phyloP scores from a whole-genome alignment of 2,329 filamentous ascomycete species.

The Triangularia verruculosa region DNA sequence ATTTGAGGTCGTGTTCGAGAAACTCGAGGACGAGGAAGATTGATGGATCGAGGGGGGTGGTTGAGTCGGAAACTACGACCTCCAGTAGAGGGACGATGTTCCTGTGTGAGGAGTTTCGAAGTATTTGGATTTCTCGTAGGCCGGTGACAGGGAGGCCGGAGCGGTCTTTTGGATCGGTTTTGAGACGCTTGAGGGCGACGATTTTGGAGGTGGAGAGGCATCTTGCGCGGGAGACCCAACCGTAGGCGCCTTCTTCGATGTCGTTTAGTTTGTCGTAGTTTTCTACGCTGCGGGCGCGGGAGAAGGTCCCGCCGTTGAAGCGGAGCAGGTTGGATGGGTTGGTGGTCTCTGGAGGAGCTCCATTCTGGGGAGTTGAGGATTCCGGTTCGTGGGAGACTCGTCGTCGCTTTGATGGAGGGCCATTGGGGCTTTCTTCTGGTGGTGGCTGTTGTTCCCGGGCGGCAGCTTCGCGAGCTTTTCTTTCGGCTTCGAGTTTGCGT shows the following conservation, averaged over 20 bases:
- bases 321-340: constrained; percentile 59
- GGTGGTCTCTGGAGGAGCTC: constrained; percentile 25
- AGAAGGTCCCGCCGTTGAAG: constrained; percentile 66
- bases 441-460: constrained; percentile 31
- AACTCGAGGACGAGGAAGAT: constrained; percentile 97
- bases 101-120: constrained; percentile 73
- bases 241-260: constrained; percentile 97
- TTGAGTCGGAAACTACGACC: constrained; percentile 72
- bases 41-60: constrained; percentile 24
- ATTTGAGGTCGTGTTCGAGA: constrained; percentile 93
- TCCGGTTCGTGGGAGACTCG: constrained; percentile 50
- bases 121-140: constrained; percentile 86
- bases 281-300: constrained; percentile 71
- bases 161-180: constrained; percentile 75
- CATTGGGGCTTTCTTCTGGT: constrained; percentile 26
- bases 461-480: constrained; percentile 34
- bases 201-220: constrained; percentile 72
- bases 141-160: constrained; percentile 86
- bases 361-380: constrained; percentile 24
- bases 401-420: constrained; percentile 60
- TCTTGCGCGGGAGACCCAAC: constrained; percentile 83
- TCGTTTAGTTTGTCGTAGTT: constrained; percentile 91
- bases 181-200: constrained; percentile 90
- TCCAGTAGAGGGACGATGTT: constrained; percentile 83
- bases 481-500: constrained; percentile 58